Conservation (phyloP, 148 eudicot species). For the Vaccinium corymbosum region DNA sequence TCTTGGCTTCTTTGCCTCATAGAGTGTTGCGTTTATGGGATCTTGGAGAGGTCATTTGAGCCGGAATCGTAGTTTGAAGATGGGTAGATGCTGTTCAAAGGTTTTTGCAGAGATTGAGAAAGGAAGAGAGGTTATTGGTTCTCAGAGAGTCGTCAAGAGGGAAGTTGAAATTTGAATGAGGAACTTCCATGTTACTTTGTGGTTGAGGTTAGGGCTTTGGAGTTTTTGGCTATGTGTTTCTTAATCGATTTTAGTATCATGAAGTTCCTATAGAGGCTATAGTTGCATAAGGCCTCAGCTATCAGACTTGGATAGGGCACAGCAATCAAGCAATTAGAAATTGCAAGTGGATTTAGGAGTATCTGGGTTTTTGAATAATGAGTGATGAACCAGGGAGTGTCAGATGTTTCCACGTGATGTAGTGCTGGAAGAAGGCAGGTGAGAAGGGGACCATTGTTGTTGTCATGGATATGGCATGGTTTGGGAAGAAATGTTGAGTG, state of each 20-base stretch:
- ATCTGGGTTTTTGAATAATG: no score
- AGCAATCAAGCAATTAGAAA: no score
- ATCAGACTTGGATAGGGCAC: no score
- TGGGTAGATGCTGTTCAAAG: background rate
- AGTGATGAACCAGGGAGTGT: no score
- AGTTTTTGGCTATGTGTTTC: background rate
- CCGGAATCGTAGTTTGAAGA: background rate
- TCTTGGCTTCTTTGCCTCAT: background rate
- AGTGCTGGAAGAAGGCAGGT: background rate
- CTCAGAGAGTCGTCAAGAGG: background rate
- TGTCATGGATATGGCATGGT: background rate
- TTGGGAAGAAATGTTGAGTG: background rate
- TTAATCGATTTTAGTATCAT: background rate
- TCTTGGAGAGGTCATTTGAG: background rate
- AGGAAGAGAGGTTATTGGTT: background rate
- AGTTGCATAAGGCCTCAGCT: background rate
- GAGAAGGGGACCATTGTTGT: background rate
- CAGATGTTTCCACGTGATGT: no score
- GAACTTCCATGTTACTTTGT: background rate
- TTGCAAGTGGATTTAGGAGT: no score
- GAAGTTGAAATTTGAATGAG: background rate
- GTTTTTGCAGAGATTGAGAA: background rate
- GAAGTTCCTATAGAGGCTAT: background rate
- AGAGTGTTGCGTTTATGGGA: background rate
- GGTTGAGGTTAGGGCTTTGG: background rate